Percentiles rank a stretch among this genome's conserved stretches.
Conservation (phyloP, 2,329 filamentous ascomycete species). For the Penicillium italicum region DNA sequence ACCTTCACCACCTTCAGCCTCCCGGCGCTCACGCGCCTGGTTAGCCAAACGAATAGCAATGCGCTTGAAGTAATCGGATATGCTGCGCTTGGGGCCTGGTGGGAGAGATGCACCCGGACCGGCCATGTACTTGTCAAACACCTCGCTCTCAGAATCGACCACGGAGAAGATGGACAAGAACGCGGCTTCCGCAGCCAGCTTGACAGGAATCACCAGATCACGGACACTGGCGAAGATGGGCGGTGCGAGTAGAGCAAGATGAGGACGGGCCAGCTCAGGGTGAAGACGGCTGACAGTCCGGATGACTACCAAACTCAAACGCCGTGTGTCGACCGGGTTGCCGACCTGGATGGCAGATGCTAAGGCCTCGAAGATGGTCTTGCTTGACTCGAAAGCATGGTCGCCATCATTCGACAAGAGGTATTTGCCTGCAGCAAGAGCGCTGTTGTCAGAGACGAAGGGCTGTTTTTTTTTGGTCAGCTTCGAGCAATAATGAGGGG, state of each 20-base stretch:
- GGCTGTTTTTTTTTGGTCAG: slow-evolving; percentile 49
- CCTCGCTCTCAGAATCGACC: slow-evolving; percentile 75
- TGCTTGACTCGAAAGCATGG: slow-evolving; percentile 68
- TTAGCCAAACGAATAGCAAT: slow-evolving; percentile 79
- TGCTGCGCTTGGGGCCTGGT: slow-evolving; percentile 74
- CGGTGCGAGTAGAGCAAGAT: slow-evolving; percentile 73
- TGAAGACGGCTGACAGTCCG: slow-evolving; percentile 79
- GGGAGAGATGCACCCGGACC: slow-evolving; percentile 64
- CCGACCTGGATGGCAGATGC: slow-evolving; percentile 73
- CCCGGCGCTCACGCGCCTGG: slow-evolving; percentile 82
- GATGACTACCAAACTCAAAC: slow-evolving; percentile 79
- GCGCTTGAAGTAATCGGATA: slow-evolving; percentile 96
- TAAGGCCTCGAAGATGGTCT: slow-evolving; percentile 75
- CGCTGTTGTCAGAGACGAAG: slow-evolving; percentile 83
- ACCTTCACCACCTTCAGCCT: slow-evolving; percentile 85
- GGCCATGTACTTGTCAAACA: slow-evolving; percentile 88
- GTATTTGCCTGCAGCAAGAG: slow-evolving; percentile 88
- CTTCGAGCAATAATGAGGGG: neutral
- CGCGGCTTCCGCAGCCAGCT: slow-evolving; percentile 88
- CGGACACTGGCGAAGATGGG: slow-evolving; percentile 86
- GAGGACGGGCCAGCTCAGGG: slow-evolving; percentile 75
- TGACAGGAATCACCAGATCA: slow-evolving; percentile 89
- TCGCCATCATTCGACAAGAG: slow-evolving; percentile 62
- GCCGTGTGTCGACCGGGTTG: slow-evolving; percentile 74
- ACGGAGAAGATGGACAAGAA: slow-evolving; percentile 90